Evolutionary conservation across 805 yeast species (phyloP).

Genomic region (Zygosaccharomyces siamensis): DNA sequence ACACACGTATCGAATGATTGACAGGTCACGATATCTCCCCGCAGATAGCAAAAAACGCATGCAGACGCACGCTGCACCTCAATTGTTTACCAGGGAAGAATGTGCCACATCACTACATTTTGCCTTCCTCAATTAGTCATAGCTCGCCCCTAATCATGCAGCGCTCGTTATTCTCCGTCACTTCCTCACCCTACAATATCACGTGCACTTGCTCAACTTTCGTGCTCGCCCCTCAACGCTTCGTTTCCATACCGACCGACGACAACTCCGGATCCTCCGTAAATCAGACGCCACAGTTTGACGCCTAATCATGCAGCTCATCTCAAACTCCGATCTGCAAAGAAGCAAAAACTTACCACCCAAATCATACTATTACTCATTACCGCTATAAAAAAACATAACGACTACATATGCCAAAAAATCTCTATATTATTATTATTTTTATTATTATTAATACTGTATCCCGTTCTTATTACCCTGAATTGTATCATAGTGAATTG

Average conservation of each 20-base stretch:
- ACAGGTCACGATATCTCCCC: no score
- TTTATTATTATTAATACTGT: background rate
- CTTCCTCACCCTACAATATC: background rate
- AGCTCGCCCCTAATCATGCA: background rate
- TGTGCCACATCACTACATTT: background rate
- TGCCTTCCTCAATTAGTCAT: background rate
- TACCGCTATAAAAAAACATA: slow-evolving; percentile 1
- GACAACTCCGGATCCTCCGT: background rate
- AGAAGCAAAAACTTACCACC: background rate
- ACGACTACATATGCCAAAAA: slow-evolving; percentile 1
- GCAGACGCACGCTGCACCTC: background rate
- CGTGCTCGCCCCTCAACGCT: no score
- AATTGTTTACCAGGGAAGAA: no score
- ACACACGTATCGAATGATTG: background rate
- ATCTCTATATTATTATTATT: background rate
- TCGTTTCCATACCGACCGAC: no score
- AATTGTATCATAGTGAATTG: background rate
- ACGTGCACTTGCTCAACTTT: no score
- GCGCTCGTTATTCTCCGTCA: background rate
- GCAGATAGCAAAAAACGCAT: no score
- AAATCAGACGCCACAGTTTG: background rate
- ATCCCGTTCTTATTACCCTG: background rate
- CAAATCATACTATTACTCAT: background rate
- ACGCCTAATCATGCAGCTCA: background rate
- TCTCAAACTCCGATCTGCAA: background rate